Evolutionary conservation across 768 basidiomycete species (phyloP).

Genomic region (Suillus weaverae): DNA sequence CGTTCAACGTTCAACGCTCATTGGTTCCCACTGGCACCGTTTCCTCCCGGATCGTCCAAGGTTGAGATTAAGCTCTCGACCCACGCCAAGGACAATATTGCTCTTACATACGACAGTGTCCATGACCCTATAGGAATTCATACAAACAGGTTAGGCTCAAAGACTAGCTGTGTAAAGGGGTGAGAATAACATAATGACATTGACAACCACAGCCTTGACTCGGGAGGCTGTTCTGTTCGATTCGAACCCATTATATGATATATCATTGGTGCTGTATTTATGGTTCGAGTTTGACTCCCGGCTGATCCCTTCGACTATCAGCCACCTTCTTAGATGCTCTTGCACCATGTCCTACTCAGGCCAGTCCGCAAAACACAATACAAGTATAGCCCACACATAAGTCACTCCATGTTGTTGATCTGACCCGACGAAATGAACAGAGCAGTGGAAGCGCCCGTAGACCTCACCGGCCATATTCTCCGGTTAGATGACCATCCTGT

Average conservation of each 20-base stretch:
- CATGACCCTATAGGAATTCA: too few relatives aligned
- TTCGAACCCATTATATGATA: not conserved
- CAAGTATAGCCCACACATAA: not conserved
- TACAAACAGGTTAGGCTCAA: not conserved
- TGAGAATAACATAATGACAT: not conserved
- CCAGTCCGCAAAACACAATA: not conserved
- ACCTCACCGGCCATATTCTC: constrained; percentile 14
- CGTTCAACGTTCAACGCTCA: too few relatives aligned
- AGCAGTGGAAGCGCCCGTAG: not conserved
- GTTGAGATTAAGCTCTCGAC: too few relatives aligned
- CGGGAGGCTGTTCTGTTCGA: not conserved
- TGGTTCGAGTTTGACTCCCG: not conserved
- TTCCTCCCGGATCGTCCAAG: too few relatives aligned
- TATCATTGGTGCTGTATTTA: not conserved
- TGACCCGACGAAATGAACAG: not conserved
- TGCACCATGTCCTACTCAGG: not conserved
- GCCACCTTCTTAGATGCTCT: not conserved
- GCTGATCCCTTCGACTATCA: not conserved
- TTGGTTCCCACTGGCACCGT: too few relatives aligned
- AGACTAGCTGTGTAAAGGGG: not conserved
- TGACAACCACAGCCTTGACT: not conserved
- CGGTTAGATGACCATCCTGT: not conserved
- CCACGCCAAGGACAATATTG: too few relatives aligned
- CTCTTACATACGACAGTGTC: too few relatives aligned
- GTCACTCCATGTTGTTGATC: not conserved